phyloP scores from a whole-genome alignment of 768 basidiomycete genomes.

The Tubosaeta sp. region DNA sequence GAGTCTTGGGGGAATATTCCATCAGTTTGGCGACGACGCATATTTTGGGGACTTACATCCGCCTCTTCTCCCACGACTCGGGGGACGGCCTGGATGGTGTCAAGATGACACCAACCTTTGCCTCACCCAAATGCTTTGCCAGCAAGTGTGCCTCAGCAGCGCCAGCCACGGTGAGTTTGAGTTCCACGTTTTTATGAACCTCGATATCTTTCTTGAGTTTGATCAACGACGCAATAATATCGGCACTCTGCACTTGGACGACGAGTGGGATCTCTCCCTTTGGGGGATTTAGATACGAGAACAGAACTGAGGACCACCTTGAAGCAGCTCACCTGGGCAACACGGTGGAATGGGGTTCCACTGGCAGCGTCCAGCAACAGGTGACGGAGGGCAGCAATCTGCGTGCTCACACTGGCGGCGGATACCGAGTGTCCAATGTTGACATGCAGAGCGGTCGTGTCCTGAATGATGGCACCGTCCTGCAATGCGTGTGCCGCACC shows the following conservation, averaged over 20 bases:
- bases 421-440: conserved; percentile 43
- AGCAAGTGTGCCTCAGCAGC: conserved; percentile 69
- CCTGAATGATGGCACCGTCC: conserved; percentile 55
- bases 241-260: conserved; percentile 69
- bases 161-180: conserved; percentile 61
- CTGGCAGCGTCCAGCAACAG: conserved; percentile 43
- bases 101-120: conserved; percentile 68
- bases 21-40: conserved; percentile 3
- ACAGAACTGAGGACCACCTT: not conserved
- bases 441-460: conserved; percentile 60
- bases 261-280: conserved; percentile 74
- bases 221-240: conserved; percentile 76
- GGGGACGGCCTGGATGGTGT: conserved; percentile 71
- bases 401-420: conserved; percentile 65
- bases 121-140: conserved; percentile 64
- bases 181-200: conserved; percentile 33
- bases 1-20: conserved; percentile 16
- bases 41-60: conserved; percentile 21
- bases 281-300: not conserved
- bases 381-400: conserved; percentile 68
- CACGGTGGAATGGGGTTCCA: conserved; percentile 36
- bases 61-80: conserved; percentile 56
- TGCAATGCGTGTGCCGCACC: conserved; percentile 53
- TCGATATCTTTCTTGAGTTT: conserved; percentile 65
- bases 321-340: conserved; percentile 37